Evolutionary conservation across 1,284 basidiomycete genomes (phyloP), one percentile per base, ranked within the genome.

Genomic region (Coniferiporia sulphurascens): DNA sequence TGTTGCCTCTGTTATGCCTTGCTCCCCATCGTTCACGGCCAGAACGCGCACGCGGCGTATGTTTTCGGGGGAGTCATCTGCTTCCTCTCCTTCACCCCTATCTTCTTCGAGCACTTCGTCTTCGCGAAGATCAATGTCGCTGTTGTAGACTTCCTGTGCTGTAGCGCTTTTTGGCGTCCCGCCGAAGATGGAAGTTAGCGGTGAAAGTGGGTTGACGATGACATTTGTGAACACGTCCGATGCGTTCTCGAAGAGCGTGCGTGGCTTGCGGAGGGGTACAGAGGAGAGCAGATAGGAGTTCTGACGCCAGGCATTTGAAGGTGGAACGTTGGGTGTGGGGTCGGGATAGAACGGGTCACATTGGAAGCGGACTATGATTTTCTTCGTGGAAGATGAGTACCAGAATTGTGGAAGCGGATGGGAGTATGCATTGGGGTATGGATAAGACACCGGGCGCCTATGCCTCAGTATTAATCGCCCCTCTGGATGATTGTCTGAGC

Each of bases 41-140:
- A 84, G 64, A 19, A 81, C 72, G 35, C 77, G 71, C 32, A 82
- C 73, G 17, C 68, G 65, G 36, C 83, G 72, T 13, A 71, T 61
- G 36, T 60, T 67, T 50, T 89, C 85, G 3, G 75, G 74, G 12
- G 86, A 85, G 68, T 92, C 86, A 66, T 92, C 89, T 2, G 83
- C 80, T 69, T 90, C 88, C 2, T 80, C 85, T 62, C 89, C 89
- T 68, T 88, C 87, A 4, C 81, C 83, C 19, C 84, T 78, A 58
- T 92, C 89, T 64, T 86, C 82, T 63, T 91, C 89, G 52, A 89
- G 67, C 12, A 91, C 78, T 64, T 92, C 89, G 62, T 89, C 82
- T 65, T 91, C 89, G 38, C 76, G 73, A 61, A 92, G 67, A 65
- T 91, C 89, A 62, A 90, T 85, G 61, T 82, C 79, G 17, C 80